Evolutionary conservation across 805 yeast genomes (phyloP).

Genomic region (Priceomyces fermenticarens): DNA sequence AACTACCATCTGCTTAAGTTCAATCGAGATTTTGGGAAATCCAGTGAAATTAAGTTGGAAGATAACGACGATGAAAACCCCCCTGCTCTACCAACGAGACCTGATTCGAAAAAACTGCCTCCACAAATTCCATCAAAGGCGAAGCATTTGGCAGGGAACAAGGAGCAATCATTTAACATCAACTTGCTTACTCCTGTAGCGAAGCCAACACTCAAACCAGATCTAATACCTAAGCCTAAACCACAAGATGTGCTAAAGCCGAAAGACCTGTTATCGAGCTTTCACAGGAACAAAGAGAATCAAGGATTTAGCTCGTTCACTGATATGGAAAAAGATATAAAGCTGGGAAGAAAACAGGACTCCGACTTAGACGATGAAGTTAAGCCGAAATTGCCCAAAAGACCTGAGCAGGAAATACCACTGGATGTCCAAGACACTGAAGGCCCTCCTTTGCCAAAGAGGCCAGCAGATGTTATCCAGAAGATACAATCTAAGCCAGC

Average conservation of each 20-base stretch:
- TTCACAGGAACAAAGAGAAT: not conserved
- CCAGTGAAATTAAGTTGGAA: not conserved
- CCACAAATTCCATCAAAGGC: slow-evolving; percentile 1
- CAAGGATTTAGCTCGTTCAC: not conserved
- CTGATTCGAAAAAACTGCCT: not conserved
- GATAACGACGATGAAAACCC: slow-evolving; percentile 10
- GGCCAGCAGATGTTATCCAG: not conserved
- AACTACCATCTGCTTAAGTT: slow-evolving; percentile 11
- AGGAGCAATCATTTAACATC: not conserved
- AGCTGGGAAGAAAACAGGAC: not conserved
- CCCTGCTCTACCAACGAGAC: slow-evolving; percentile 12
- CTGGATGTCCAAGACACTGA: not conserved
- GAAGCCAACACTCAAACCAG: not conserved
- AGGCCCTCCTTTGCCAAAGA: not conserved
- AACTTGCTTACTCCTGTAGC: slow-evolving; percentile 7
- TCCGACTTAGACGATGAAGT: not conserved
- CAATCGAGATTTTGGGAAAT: slow-evolving; percentile 10
- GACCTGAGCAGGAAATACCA: not conserved
- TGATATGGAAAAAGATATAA: slow-evolving; percentile 1
- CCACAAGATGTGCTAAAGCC: too few relatives aligned
- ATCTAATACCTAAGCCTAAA: too few relatives aligned
- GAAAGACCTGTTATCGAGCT: too few relatives aligned
- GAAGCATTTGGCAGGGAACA: not conserved
- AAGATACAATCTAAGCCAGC: not conserved
- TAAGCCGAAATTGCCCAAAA: not conserved